Evolutionary conservation across 148 eudicot genomes (phyloP).

Genomic region (Chenopodium suecicum): DNA sequence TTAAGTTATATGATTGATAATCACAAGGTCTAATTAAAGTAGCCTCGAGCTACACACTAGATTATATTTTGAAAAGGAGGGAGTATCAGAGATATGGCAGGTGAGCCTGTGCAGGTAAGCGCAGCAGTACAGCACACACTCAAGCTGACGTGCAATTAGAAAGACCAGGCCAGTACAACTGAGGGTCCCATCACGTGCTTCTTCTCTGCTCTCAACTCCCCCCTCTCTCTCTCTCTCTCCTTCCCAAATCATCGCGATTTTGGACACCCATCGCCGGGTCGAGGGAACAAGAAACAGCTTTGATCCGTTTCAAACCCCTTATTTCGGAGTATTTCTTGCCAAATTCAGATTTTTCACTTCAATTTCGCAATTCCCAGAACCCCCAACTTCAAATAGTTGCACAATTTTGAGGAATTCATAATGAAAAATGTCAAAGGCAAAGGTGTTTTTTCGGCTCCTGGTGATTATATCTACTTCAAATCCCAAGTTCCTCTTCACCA

Average conservation of each 20-base stretch:
- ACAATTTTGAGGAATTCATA: not conserved
- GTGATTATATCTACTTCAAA: conserved; percentile 96
- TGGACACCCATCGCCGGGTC: not conserved
- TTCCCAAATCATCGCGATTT: not conserved
- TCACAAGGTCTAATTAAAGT: too few species aligned
- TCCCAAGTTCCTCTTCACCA: conserved; percentile 97
- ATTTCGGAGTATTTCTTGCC: not conserved
- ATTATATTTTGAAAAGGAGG: too few species aligned
- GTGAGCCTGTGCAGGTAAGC: too few species aligned
- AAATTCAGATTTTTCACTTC: not conserved
- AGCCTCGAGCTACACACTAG: too few species aligned
- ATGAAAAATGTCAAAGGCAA: conserved; percentile 35
- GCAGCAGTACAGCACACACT: not conserved
- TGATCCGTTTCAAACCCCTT: conserved; percentile 2
- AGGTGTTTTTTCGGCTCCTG: conserved; percentile 72
- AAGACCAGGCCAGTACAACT: not conserved
- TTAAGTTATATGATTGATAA: too few species aligned
- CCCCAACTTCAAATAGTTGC: not conserved
- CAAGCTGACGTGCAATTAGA: conserved; percentile 23
- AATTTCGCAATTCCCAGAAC: not conserved
- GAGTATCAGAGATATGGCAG: too few species aligned
- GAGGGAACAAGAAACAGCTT: conserved; percentile 1
- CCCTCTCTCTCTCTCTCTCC: not conserved
- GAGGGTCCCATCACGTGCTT: conserved; percentile 32
- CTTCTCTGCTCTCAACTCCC: conserved; percentile 5